Percentiles rank a stretch among this genome's conserved stretches.
Conservation (phyloP, 2,329 filamentous ascomycete genomes). For the Ophioceras dolichostomum region DNA sequence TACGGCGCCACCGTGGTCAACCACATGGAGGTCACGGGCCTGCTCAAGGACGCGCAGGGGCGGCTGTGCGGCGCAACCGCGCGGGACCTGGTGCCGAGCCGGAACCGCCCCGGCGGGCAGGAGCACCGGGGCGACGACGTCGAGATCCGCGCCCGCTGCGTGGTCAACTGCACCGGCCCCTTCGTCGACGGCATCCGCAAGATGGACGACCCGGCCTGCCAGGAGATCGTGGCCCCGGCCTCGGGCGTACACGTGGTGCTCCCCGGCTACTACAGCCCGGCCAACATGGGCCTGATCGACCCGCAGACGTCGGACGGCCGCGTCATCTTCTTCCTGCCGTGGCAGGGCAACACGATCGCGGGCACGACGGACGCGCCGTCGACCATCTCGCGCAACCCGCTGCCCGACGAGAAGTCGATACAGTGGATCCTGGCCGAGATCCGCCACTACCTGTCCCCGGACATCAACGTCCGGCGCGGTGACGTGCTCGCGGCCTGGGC, state of each 20-base stretch:
- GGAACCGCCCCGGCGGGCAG: too few relatives aligned
- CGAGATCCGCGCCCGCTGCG: conserved; percentile 60
- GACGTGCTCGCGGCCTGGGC: conserved; percentile 77
- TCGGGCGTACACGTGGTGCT: conserved; percentile 77
- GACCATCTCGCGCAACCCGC: conserved; percentile 53
- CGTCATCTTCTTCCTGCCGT: conserved; percentile 79
- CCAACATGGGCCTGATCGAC: conserved; percentile 73
- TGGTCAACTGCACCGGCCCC: conserved; percentile 76
- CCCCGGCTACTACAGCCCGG: conserved; percentile 65
- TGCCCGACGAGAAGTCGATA: conserved; percentile 66
- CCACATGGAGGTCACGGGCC: conserved; percentile 64
- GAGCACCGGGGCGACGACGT: conserved; percentile 35
- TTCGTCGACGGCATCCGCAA: conserved; percentile 72
- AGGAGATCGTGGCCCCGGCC: conserved; percentile 66
- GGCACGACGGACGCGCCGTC: conserved; percentile 71
- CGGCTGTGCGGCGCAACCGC: conserved; percentile 57
- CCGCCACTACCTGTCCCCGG: conserved; percentile 61
- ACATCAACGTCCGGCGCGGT: conserved; percentile 60
- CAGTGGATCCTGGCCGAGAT: conserved; percentile 74
- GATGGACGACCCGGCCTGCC: conserved; percentile 58
- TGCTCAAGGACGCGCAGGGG: conserved; percentile 60
- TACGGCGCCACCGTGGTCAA: conserved; percentile 74
- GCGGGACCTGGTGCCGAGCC: conserved; percentile 47
- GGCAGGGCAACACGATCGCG: conserved; percentile 78
- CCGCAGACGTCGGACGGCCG: conserved; percentile 73